Evolutionary conservation across 225 moss, liverwort and hornwort genomes (phyloP).

Genomic region (Lunularia cruciata): DNA sequence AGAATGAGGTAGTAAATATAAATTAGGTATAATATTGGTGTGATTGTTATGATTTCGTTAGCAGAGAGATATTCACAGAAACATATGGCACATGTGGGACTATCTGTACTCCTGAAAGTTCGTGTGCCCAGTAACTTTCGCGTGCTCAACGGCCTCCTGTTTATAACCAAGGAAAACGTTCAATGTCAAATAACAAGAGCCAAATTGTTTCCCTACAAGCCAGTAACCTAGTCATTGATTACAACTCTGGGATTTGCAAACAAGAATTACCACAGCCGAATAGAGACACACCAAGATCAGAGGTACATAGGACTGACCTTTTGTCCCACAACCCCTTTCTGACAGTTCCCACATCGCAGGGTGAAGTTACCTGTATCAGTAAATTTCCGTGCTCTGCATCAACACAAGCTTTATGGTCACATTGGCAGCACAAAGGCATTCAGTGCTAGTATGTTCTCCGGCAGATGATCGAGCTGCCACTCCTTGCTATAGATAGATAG

Average conservation of each 20-base stretch:
- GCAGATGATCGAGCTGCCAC: no score
- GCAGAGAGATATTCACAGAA: background rate
- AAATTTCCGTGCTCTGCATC: slow-evolving; percentile 76
- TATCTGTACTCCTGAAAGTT: slow-evolving; percentile 90
- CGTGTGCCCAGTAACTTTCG: slow-evolving; percentile 77
- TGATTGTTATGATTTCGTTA: no score
- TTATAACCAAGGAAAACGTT: background rate
- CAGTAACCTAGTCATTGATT: no score
- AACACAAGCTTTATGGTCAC: no score
- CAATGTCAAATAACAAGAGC: no score
- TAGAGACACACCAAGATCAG: no score
- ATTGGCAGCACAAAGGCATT: no score
- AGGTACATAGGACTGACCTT: slow-evolving; percentile 31
- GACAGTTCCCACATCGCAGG: slow-evolving; percentile 83
- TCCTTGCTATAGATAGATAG: no score
- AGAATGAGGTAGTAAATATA: background rate
- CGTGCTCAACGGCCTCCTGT: slow-evolving; percentile 90
- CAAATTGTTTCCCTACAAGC: no score
- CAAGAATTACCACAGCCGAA: no score
- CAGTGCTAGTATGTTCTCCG: no score
- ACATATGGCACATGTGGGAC: background rate
- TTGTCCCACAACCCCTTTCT: slow-evolving; percentile 86
- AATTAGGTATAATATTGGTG: background rate
- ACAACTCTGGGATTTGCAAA: no score
- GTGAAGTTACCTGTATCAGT: slow-evolving; percentile 95